phyloP scores from a whole-genome alignment of 768 basidiomycete genomes.

The Lactarius indigo region DNA sequence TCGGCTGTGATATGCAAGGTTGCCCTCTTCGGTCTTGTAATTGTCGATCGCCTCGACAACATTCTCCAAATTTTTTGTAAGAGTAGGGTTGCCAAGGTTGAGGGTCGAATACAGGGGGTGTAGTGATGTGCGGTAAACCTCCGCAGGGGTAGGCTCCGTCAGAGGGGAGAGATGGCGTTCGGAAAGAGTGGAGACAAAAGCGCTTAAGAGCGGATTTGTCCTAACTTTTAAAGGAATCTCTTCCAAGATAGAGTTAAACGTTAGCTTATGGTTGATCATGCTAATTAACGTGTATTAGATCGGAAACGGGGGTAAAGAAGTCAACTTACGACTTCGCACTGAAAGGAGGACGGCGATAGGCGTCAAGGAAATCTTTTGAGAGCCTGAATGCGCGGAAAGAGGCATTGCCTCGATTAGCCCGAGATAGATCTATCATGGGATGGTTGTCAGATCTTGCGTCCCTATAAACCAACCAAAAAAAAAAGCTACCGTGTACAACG shows the following conservation, averaged over 20 bases:
- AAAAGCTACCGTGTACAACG: conserved; percentile 69
- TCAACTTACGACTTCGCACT: conserved; percentile 70
- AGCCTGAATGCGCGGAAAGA: conserved; percentile 88
- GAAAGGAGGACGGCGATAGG: conserved; percentile 80
- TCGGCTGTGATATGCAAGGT: conserved; percentile 81
- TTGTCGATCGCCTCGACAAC: conserved; percentile 81
- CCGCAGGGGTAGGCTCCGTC: conserved; percentile 38
- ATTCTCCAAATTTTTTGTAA: conserved; percentile 76
- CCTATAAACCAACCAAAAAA: not conserved
- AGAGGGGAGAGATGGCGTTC: conserved; percentile 42
- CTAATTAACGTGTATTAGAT: conserved; percentile 37
- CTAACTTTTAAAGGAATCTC: conserved; percentile 84
- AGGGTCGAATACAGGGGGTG: conserved; percentile 64
- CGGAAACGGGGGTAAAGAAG: not conserved
- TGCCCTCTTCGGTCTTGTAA: conserved; percentile 89
- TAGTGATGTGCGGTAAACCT: conserved; percentile 35
- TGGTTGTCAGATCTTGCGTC: not conserved
- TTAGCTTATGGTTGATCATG: conserved; percentile 73
- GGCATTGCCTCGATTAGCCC: conserved; percentile 77
- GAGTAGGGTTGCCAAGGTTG: conserved; percentile 63
- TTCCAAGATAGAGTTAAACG: conserved; percentile 81
- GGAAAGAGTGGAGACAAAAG: conserved; percentile 68
- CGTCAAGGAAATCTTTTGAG: conserved; percentile 74
- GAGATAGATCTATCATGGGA: conserved; percentile 60
- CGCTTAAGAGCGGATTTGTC: conserved; percentile 72